Evolutionary conservation across 345 rosid genomes (phyloP).

Genomic region (Citrus trifoliata): DNA sequence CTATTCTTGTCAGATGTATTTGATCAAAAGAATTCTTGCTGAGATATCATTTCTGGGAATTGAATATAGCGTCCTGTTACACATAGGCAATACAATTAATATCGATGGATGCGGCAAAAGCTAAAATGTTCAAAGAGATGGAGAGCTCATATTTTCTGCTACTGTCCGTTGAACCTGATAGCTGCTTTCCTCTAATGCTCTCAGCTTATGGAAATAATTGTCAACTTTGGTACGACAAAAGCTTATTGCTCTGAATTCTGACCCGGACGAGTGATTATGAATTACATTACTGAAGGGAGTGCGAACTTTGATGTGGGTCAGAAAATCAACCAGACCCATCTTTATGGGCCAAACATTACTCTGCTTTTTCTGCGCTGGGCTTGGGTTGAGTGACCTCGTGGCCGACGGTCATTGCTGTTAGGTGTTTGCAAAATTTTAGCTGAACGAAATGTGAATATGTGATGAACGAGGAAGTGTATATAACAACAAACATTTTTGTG

Average conservation of each 20-base stretch:
- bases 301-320: background rate
- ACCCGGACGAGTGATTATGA: too few relatives aligned
- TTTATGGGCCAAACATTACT: background rate
- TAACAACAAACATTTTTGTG: too few relatives aligned
- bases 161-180: conserved; percentile 57
- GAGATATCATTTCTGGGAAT: conserved; percentile 80
- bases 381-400: background rate
- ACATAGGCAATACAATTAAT: conserved; percentile 42
- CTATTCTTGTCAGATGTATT: conserved; percentile 53
- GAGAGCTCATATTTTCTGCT: conserved; percentile 48
- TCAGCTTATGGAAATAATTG: conserved; percentile 69
- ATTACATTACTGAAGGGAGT: too few relatives aligned
- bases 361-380: background rate
- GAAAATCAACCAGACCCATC: background rate
- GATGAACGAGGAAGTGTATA: background rate
- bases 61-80: conserved; percentile 49
- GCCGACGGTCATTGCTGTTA: background rate
- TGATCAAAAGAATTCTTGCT: conserved; percentile 43
- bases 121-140: conserved; percentile 68
- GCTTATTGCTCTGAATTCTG: too few relatives aligned
- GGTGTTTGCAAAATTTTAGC: background rate
- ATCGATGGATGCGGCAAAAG: conserved; percentile 79
- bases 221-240: background rate
- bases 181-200: conserved; percentile 52
- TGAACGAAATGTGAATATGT: background rate